Base-by-base conservation (phyloP, 2,329 filamentous ascomycete genomes). In the Nothophaeocryptopus gaeumannii region DNA sequence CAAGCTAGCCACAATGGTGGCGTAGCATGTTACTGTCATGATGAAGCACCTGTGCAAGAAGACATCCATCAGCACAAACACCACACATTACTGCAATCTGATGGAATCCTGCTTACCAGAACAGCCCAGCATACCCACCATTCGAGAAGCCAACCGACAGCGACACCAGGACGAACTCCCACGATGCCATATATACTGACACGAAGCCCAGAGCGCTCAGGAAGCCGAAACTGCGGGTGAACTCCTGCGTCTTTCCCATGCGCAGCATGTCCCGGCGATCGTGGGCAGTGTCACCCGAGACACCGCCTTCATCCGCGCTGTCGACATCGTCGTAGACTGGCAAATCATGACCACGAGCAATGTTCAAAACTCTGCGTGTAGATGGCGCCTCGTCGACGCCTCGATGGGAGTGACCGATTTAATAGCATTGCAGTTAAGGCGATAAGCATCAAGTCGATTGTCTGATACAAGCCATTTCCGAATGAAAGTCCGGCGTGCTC, bases 121-220 rank as follows among this genome's bases (percentile, higher is more conserved):
- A 47, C 13, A 51, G 37, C 14, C 52, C 36, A 13, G 35, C 45
- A 37, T 51, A 57, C 10, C 58, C 56, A 14, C 58, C 54, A 42
- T 56, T 57, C 10, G 50, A 35, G 30, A 60, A 53, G 44, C 41
- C 43, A 11, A 62, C 59, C 29, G 58, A 58, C 5, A 65, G 51
- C 10, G 59, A 61, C 5, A 63, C 59, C 29, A 67, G 54, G 4
- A 67, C 62, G 33, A 63, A 67, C 47, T 67, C 65, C 51, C 55
- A 56, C 12, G 55, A 53, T 16, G 56, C 59, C 60, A 61, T 63
- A 44, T 59, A 59, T 12, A 63, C n/a, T n/a, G n/a, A n/a, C n/a
- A n/a, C n/a, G n/a, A n/a, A n/a, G n/a, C n/a, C n/a, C n/a, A n/a
- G n/a, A 51, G n/a, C 51, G 39, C 16, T 13, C 5, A 26, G 1